phyloP scores from a whole-genome alignment of 106 monocot genomes.

The Acanthochlamys bracteata region DNA sequence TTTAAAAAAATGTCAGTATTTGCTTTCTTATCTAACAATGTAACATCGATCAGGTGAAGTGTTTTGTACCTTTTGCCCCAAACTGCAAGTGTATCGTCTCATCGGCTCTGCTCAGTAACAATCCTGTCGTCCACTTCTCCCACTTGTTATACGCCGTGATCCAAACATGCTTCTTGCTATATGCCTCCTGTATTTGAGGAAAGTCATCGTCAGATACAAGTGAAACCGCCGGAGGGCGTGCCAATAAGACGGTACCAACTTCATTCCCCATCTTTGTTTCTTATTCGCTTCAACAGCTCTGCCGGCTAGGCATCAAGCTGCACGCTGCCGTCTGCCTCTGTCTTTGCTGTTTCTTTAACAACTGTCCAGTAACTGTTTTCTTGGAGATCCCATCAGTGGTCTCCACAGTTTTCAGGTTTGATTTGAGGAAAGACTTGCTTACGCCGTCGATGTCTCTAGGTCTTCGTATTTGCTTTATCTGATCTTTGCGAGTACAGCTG shows the following conservation, averaged over 20 bases:
- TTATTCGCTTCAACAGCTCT: conserved; percentile 36
- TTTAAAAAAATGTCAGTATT: conserved; percentile 1
- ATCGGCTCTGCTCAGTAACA: conserved; percentile 35
- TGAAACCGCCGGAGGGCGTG: conserved; percentile 13
- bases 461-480: conserved; percentile 17
- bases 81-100: conserved; percentile 46
- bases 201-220: conserved; percentile 50
- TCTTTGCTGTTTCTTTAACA: conserved; percentile 38
- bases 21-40: not conserved
- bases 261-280: conserved; percentile 49
- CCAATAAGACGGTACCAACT: conserved; percentile 37
- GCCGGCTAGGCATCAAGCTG: conserved; percentile 24
- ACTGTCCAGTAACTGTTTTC: conserved; percentile 75
- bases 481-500: conserved; percentile 28
- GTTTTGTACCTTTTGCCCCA: conserved; percentile 44
- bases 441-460: conserved; percentile 46
- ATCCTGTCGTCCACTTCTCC: conserved; percentile 55
- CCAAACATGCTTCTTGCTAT: conserved; percentile 61
- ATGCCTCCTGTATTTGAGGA: conserved; percentile 40
- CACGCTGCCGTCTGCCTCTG: conserved; percentile 36
- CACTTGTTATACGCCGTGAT: conserved; percentile 51
- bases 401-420: conserved; percentile 16
- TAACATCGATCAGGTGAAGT: not conserved
- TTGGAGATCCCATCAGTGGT: conserved; percentile 2
- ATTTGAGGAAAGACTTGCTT: conserved; percentile 50